Evolutionary conservation across 345 rosid species (phyloP), one percentile per base, ranked within the genome.

Genomic region (Combretum micranthum): DNA sequence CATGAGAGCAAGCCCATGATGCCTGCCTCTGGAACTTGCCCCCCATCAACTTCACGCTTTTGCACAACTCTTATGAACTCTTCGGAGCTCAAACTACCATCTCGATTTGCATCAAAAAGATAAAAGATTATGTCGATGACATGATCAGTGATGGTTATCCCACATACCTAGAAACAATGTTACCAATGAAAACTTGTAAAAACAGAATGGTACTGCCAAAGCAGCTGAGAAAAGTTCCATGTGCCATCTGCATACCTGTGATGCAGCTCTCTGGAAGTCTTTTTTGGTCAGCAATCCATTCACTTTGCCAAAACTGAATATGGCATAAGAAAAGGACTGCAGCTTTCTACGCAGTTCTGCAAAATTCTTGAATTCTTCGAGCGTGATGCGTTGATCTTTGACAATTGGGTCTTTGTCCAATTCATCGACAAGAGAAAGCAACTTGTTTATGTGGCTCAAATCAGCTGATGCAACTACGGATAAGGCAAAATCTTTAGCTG

Each of bases 201-300:
- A 39, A 15, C 22, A 26, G 21, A 23, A 5, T 22, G 12, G 2
- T 12, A n/a, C 26, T 19, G 42, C 12, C 23, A 14, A 15, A 2
- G 39, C 13, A 7, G 21, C 37, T 50, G 15, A 12, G 39, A 55
- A 39, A 5, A 10, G 47, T 14, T 32, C n/a, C 4, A 0, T 1
- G 15, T 43, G 9, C 2, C 1, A 37, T 7, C 20, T 12, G 22
- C 37, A 19, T 70, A 84, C 91, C n/a, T 81, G 74, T 18, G 83
- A 75, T 52, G 94, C 82, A 42, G 89, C 89, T 74, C 89, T 68
- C 53, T 86, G 81, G 68, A 86, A 80, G 61, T 86, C 94, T 47
- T 55, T 76, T 56, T 69, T 83, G 3, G 83, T 75, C 60, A 85
- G 65, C 59, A 69, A 59, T 50, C 85, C 85, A 54, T 67, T 83